Percentiles rank a stretch among this genome's conserved stretches.
Conservation (phyloP, 176 grass and related monocot genomes). For the Typha latifolia region DNA sequence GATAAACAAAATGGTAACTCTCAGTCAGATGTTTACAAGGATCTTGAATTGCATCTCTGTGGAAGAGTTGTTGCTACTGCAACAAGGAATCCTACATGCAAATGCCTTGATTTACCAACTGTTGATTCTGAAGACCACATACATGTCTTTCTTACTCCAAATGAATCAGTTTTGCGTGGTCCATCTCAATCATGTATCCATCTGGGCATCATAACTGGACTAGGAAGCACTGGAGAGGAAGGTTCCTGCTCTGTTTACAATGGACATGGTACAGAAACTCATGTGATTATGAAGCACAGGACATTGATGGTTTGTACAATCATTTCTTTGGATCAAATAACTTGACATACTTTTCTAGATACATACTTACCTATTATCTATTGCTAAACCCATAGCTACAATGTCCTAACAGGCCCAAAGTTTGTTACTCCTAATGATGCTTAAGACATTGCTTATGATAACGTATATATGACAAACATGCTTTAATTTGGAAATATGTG, state of each 20-base stretch:
- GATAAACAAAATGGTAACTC: slow-evolving; percentile 7
- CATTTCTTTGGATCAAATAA: slow-evolving; percentile 14
- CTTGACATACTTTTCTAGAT: not conserved
- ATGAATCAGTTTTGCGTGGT: slow-evolving; percentile 31
- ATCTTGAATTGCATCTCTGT: slow-evolving; percentile 69
- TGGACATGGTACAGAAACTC: slow-evolving; percentile 44
- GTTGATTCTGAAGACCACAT: slow-evolving; percentile 57
- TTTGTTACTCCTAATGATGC: not conserved
- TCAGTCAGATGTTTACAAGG: slow-evolving; percentile 52
- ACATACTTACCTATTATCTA: not conserved
- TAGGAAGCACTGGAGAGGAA: slow-evolving; percentile 71
- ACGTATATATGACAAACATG: too few relatives aligned
- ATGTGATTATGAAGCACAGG: slow-evolving; percentile 79
- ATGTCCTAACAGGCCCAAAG: not conserved
- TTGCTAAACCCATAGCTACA: not conserved
- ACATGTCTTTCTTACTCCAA: slow-evolving; percentile 65
- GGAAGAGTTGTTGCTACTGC: slow-evolving; percentile 65
- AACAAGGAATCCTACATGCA: slow-evolving; percentile 56
- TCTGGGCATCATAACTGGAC: slow-evolving; percentile 72
- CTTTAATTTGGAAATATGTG: too few relatives aligned
- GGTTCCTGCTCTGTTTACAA: slow-evolving; percentile 72
- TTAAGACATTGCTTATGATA: not conserved
- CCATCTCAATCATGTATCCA: slow-evolving; percentile 22
- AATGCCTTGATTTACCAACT: slow-evolving; percentile 36
- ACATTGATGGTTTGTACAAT: slow-evolving; percentile 59